Evolutionary conservation across 768 basidiomycete species (phyloP).

Genomic region (Boletus edulis): DNA sequence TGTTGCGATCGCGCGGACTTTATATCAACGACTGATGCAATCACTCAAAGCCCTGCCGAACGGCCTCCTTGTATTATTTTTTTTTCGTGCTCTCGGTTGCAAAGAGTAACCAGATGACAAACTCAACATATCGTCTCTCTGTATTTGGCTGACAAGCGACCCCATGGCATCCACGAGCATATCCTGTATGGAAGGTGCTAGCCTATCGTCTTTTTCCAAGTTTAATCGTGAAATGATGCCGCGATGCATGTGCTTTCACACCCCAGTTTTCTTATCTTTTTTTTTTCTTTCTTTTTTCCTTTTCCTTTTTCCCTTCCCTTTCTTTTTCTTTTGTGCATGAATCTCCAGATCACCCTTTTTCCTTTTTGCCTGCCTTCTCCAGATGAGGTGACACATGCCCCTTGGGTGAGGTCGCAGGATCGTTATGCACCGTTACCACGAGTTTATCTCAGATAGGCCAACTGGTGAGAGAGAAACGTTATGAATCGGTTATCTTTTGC

Average conservation of each 20-base stretch:
- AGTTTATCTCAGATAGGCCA: slow-evolving; percentile 27
- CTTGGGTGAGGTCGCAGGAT: slow-evolving; percentile 25
- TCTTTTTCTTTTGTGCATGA: neutral
- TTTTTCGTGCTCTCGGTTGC: slow-evolving; percentile 13
- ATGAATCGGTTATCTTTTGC: neutral
- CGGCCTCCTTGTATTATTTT: slow-evolving; percentile 14
- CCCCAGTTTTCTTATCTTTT: slow-evolving; percentile 9
- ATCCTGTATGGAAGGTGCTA: slow-evolving; percentile 21
- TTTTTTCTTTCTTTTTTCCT: slow-evolving; percentile 1
- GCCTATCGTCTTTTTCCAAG: slow-evolving; percentile 21
- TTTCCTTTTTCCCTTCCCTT: neutral
- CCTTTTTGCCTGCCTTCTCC: slow-evolving; percentile 1
- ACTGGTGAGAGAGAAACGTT: slow-evolving; percentile 16
- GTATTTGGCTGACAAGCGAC: slow-evolving; percentile 7
- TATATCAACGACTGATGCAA: slow-evolving; percentile 22
- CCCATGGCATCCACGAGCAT: slow-evolving; percentile 9
- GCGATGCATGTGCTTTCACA: slow-evolving; percentile 20
- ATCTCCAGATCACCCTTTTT: no score
- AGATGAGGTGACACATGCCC: slow-evolving; percentile 23
- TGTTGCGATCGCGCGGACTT: slow-evolving; percentile 26
- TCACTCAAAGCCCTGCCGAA: slow-evolving; percentile 16
- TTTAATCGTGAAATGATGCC: slow-evolving; percentile 19
- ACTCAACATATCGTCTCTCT: slow-evolving; percentile 5
- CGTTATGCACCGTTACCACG: slow-evolving; percentile 25
- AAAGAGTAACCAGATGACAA: slow-evolving; percentile 9